Percentiles rank a stretch among this genome's conserved stretches.
Conservation (phyloP, 2,329 filamentous ascomycete genomes). For the Penicillium polonicum region DNA sequence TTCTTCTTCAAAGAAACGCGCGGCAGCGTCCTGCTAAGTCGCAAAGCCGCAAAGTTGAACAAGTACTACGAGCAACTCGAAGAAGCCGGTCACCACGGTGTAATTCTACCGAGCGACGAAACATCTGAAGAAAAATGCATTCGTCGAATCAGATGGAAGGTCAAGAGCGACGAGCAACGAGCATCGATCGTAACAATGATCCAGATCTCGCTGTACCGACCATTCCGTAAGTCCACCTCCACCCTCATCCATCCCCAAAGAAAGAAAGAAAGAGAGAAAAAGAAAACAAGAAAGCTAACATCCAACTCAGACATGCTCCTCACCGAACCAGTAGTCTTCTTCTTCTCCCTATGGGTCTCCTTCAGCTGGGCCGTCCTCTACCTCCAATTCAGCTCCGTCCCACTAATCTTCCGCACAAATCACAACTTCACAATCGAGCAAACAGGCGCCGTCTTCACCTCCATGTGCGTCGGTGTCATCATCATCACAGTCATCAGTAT, state of each 20-base stretch:
- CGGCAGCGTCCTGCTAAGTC: slow-evolving; percentile 73
- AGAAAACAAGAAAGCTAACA: background rate
- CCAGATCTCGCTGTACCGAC: slow-evolving; percentile 69
- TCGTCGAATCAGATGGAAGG: slow-evolving; percentile 72
- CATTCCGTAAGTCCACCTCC: slow-evolving; percentile 58
- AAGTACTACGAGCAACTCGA: slow-evolving; percentile 76
- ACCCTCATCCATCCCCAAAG: background rate
- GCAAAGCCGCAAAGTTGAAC: slow-evolving; percentile 73
- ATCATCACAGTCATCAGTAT: slow-evolving; percentile 69
- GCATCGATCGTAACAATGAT: slow-evolving; percentile 69
- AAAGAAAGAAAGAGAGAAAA: background rate
- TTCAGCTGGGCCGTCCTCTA: slow-evolving; percentile 91
- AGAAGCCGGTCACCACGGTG: slow-evolving; percentile 57
- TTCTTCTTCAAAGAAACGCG: slow-evolving; percentile 78
- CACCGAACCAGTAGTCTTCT: slow-evolving; percentile 62
- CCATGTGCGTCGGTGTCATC: slow-evolving; percentile 66
- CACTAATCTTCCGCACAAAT: slow-evolving; percentile 69
- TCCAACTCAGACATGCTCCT: slow-evolving; percentile 52
- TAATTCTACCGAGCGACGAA: slow-evolving; percentile 46
- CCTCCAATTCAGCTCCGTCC: slow-evolving; percentile 76
- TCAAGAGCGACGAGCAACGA: slow-evolving; percentile 74
- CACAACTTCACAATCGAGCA: slow-evolving; percentile 68
- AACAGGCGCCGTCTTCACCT: slow-evolving; percentile 69
- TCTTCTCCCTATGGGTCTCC: slow-evolving; percentile 84
- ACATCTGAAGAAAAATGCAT: slow-evolving; percentile 28